A percentile compares a stretch with the other conserved stretches of the same genome.
Evolutionary conservation across 2,329 filamentous ascomycete genomes (phyloP).

Genomic region (Tolypocladium tropicale): DNA sequence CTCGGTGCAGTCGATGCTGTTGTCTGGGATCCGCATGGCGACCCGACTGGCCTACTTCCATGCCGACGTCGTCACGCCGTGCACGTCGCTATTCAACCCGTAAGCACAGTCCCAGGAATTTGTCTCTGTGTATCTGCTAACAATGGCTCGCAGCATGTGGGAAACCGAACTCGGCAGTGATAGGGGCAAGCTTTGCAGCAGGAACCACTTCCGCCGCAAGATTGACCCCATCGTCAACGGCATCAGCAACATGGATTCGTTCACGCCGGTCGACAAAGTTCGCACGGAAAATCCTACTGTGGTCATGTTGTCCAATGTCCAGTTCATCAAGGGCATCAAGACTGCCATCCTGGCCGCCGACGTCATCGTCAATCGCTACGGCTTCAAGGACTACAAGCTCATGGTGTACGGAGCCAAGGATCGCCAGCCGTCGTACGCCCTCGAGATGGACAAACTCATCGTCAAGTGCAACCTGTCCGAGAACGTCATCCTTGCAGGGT

Average conservation of each 20-base stretch:
- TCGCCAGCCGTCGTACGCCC: constrained; percentile 50
- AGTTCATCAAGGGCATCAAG: constrained; percentile 53
- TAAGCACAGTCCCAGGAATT: background rate
- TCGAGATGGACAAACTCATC: constrained; percentile 47
- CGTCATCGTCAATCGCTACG: constrained; percentile 55
- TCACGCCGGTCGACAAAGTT: constrained; percentile 48
- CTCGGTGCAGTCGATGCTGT: constrained; percentile 35
- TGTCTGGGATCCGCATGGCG: constrained; percentile 35
- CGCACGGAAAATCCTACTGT: constrained; percentile 49
- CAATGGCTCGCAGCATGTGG: constrained; percentile 32
- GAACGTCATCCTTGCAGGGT: constrained; percentile 42
- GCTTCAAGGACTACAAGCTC: constrained; percentile 53
- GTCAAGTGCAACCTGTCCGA: constrained; percentile 42
- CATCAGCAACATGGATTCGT: constrained; percentile 54
- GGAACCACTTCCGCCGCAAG: constrained; percentile 46
- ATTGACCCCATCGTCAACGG: constrained; percentile 57
- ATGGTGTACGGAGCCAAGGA: constrained; percentile 55
- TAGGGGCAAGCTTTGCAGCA: constrained; percentile 44
- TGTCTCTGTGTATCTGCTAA: background rate
- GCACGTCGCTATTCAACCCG: constrained; percentile 52
- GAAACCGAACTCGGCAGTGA: constrained; percentile 51
- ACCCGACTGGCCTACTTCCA: constrained; percentile 36
- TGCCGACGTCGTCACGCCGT: constrained; percentile 49
- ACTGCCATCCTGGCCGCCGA: constrained; percentile 53
- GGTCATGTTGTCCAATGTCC: constrained; percentile 54